Base-by-base conservation (phyloP, 108 stramenopile genomes). In the Chaetoceros tenuissimus region DNA sequence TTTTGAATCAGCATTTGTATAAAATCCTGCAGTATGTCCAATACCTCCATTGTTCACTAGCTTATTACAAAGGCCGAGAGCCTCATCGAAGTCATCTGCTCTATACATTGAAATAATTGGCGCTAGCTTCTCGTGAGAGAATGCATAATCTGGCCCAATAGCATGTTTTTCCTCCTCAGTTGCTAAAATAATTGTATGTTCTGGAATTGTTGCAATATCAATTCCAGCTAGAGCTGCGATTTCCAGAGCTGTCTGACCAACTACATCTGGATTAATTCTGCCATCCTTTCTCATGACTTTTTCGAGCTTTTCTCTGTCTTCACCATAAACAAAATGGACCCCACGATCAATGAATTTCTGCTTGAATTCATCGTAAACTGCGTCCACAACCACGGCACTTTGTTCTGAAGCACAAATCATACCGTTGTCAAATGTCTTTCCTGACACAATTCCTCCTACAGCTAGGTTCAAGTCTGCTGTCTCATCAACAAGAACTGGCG, bases 381-480 rank as follows among this genome's bases (percentile, higher is more conserved):
- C 54, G 7, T 68, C 67, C 1, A 74, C 63, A 1, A 48, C 55
- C 21, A 74, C 55, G 31, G 57, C 48, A 31, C 34, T 28, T 59
- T 74, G 73, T 30, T 74, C 73, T 27, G 73, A 31, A 20, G 73
- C 73, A 28, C 69, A 71, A 44, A 71, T 57, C 46, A 71, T 53
- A 19, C 69, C 69, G 31, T 62, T 63, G 54, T 74, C 73, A 58
- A 74, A 74, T 18, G 67, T 74, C 34, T 74, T 74, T 27, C 46
- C 34, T 22, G 68, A 17, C 0, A 68, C 28, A 34, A 74, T 74
- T 20, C 66, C 64, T 1, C 46, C 52, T 16, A 45, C 45, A 17
- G 63, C 67, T 54, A 30, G 62, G 46, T 63, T 49, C 22, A 74
- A 30, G 34, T 74, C 67, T 0, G 73, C 66, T 0, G 73, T 74